These are phyloP conservation scores for Picea sitchensis DNA, from an alignment of 75 land plant genomes.

Conservation along the genomic window DNA sequence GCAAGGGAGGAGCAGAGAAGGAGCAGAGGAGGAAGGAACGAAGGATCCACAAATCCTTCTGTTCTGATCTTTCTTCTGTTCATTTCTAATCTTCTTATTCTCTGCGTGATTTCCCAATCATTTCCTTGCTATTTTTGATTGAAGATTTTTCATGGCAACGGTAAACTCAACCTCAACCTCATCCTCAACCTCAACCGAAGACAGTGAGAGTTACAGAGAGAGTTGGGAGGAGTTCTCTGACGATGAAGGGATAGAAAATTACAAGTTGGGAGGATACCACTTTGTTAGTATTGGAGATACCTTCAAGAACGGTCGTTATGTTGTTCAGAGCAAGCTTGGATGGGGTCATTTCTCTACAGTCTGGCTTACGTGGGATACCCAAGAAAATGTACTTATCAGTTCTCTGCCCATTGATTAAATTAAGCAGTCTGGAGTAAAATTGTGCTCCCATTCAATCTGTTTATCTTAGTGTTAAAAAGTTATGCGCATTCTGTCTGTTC, in stretches of 20 bases:
- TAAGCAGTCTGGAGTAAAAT: neutral
- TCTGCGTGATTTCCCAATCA: too few relatives aligned
- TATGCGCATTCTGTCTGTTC: neutral
- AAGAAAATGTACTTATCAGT: neutral
- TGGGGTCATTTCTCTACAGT: conserved; percentile 50
- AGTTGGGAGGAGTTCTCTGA: conserved; percentile 21
- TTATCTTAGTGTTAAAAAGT: neutral
- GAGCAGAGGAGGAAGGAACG: too few relatives aligned
- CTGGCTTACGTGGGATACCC: conserved; percentile 47
- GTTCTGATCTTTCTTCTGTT: too few relatives aligned
- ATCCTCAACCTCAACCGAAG: too few relatives aligned
- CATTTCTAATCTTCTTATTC: too few relatives aligned
- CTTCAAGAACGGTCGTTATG: conserved; percentile 32
- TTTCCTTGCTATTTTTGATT: too few relatives aligned
- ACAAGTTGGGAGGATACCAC: conserved; percentile 44
- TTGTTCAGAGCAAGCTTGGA: conserved; percentile 43
- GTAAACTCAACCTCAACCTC: too few relatives aligned
- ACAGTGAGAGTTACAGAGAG: neutral
- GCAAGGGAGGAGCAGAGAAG: too few relatives aligned
- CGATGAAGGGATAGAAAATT: conserved; percentile 43
- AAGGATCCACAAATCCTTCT: too few relatives aligned
- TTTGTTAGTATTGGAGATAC: conserved; percentile 30
- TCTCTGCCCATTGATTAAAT: neutral
- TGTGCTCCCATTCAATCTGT: neutral
- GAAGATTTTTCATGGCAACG: too few relatives aligned